Evolutionary conservation across 2,329 filamentous ascomycete genomes (phyloP).

Genomic region (Xylariaceae sp.): DNA sequence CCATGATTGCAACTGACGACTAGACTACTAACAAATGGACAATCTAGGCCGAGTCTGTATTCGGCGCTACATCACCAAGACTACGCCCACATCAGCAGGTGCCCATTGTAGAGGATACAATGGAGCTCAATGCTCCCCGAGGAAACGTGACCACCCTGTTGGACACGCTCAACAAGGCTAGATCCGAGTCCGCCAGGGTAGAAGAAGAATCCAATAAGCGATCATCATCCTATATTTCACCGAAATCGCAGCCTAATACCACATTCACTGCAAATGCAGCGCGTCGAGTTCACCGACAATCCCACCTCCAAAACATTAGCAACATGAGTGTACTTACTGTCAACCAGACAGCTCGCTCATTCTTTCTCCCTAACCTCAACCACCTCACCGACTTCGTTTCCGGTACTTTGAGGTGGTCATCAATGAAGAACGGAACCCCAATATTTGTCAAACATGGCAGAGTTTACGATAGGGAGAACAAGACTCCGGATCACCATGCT

Average conservation of each 20-base stretch:
- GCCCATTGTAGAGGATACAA: constrained; percentile 28
- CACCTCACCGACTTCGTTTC: constrained; percentile 65
- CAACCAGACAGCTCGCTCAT: constrained; percentile 56
- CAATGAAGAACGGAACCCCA: constrained; percentile 60
- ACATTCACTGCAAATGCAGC: constrained; percentile 31
- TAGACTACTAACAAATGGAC: constrained; percentile 6
- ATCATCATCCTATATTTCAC: constrained; percentile 25
- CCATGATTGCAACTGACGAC: constrained; percentile 3
- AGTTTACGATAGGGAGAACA: constrained; percentile 52
- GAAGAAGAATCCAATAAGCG: constrained; percentile 25
- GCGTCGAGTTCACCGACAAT: constrained; percentile 29
- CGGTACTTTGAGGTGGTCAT: constrained; percentile 59
- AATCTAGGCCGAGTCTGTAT: constrained; percentile 15
- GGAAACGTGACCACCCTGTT: constrained; percentile 46
- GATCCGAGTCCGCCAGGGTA: constrained; percentile 35
- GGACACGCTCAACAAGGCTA: constrained; percentile 42
- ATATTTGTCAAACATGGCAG: constrained; percentile 62
- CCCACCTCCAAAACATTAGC: constrained; percentile 19
- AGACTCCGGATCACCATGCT: constrained; percentile 50
- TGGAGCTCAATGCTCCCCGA: constrained; percentile 33
- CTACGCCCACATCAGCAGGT: constrained; percentile 17
- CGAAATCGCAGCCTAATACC: constrained; percentile 24
- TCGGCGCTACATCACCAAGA: constrained; percentile 39
- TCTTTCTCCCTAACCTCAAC: constrained; percentile 61
- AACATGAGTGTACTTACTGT: constrained; percentile 39